Base-by-base conservation (phyloP, 192 early-diverging fungal genomes). In the Rhizophagus prolifer region DNA sequence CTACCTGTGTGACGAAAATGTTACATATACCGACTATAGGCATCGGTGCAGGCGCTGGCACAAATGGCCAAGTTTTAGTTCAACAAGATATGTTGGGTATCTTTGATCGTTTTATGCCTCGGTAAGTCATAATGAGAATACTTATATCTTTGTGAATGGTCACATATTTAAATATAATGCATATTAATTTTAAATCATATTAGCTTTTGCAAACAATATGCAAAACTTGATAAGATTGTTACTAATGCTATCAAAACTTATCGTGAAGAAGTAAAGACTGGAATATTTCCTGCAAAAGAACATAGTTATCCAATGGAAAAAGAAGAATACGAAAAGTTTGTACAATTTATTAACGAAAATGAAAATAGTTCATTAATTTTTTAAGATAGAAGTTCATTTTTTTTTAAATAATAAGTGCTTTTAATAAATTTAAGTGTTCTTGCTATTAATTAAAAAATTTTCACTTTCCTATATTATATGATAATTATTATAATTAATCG, bases 31-130 rank as follows among this genome's bases (percentile, higher is more conserved):
- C 97, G 9, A 99, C 97, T 10, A 98, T 99, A 75, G 98, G 98
- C 14, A 99, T 99, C 79, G 98, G 98, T 58, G 96, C 98, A 9
- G 97, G 97, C 9, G 72, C 87, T 16, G 82, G 88, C 0, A 93
- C 92, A 14, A 96, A 94, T 23, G 98, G 98, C 21, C 98, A 99
- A 82, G 97, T 98, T 44, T 83, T 99, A 58, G 97, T 99, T 26
- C 86, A 91, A 71, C 86, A 93, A 77, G 98, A 99, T 79, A 92
- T 93, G 86, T 77, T 98, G 26, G 97, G 98, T 21, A 83, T 95
- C 47, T 99, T 95, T 85, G 96, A 96, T 79, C 88, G 91, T 19
- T 95, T 98, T 67, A 85, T 91, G 31, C 96, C 96, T 70, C 95
- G 94, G 88, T 94, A 82, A 82, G 79, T 82, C 41, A 13, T 44